Percentiles rank a stretch among this genome's conserved stretches.
phyloP scores from a whole-genome alignment of 768 basidiomycete genomes.

The Lentinus brumalis region DNA sequence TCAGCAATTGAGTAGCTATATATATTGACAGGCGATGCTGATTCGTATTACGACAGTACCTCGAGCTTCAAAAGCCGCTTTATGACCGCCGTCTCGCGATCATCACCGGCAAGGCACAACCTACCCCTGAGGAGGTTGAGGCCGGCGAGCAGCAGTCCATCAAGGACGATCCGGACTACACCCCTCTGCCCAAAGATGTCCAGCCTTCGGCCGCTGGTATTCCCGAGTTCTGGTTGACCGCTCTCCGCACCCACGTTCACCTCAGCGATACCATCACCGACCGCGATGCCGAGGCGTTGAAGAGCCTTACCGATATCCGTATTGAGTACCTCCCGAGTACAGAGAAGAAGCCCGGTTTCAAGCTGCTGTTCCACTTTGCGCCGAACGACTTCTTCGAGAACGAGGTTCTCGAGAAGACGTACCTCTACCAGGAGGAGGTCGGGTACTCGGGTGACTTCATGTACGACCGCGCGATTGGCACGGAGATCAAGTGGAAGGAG shows the following conservation, averaged over 20 bases:
- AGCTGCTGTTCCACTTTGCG: constrained; percentile 79
- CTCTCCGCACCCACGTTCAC: constrained; percentile 87
- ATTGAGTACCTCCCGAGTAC: constrained; percentile 72
- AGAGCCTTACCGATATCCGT: constrained; percentile 76
- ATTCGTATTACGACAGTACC: constrained; percentile 52
- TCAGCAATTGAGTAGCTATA: not conserved
- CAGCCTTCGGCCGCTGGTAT: constrained; percentile 51
- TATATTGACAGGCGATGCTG: constrained; percentile 6
- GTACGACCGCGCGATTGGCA: constrained; percentile 92
- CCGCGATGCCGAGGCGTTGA: constrained; percentile 85
- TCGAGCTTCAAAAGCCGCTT: constrained; percentile 75
- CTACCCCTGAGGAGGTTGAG: constrained; percentile 80
- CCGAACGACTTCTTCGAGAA: constrained; percentile 90
- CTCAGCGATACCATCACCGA: constrained; percentile 91
- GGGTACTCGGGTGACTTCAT: constrained; percentile 97
- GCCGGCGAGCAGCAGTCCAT: constrained; percentile 71
- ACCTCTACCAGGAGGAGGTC: constrained; percentile 88
- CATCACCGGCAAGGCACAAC: constrained; percentile 72
- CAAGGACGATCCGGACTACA: constrained; percentile 77
- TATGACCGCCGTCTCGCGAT: constrained; percentile 87
- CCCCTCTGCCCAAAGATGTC: constrained; percentile 42
- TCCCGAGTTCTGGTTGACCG: constrained; percentile 98
- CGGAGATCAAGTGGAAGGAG: constrained; percentile 95
- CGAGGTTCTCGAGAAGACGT: constrained; percentile 84
- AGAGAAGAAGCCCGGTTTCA: constrained; percentile 86